Percentiles rank a stretch among this genome's conserved stretches.
Conservation (phyloP, 805 yeast species). For the Starmerella davenportii region DNA sequence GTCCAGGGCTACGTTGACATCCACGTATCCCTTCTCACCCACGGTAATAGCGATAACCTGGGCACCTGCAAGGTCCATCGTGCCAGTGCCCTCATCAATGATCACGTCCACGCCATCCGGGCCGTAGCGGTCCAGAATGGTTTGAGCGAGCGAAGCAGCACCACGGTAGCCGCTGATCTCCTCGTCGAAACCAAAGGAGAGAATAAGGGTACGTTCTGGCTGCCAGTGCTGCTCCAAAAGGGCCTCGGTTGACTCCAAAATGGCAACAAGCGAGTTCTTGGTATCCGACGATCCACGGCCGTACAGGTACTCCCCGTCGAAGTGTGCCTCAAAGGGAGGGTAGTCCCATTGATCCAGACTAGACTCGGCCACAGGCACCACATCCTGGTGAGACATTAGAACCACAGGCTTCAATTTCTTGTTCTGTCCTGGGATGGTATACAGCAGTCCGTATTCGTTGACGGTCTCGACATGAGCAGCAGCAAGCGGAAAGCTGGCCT, state of each 20-base stretch:
- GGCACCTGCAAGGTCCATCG: constrained; percentile 28
- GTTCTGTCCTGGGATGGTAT: constrained; percentile 46
- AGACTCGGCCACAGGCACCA: constrained; percentile 50
- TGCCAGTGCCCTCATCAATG: constrained; percentile 51
- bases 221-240: constrained; percentile 34
- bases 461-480: constrained; percentile 33
- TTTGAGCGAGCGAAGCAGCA: constrained; percentile 36
- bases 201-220: constrained; percentile 44
- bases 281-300: constrained; percentile 73
- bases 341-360: constrained; percentile 43
- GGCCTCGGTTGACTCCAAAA: constrained; percentile 46
- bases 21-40: constrained; percentile 46
- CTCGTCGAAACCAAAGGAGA: constrained; percentile 68
- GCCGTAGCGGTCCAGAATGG: constrained; percentile 40
- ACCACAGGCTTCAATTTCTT: constrained; percentile 41
- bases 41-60: constrained; percentile 38
- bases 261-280: constrained; percentile 48
- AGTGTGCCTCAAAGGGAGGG: constrained; percentile 50
- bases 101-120: constrained; percentile 42
- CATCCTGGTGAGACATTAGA: constrained; percentile 65
- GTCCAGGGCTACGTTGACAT: constrained; percentile 30
- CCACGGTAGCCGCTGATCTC: constrained; percentile 51
- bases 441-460: constrained; percentile 45
- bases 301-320: constrained; percentile 47
- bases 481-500: constrained; percentile 34